Evolutionary conservation across 805 yeast genomes (phyloP), one percentile per base, ranked within the genome.

Genomic region (Metschnikowia amazonensis): DNA sequence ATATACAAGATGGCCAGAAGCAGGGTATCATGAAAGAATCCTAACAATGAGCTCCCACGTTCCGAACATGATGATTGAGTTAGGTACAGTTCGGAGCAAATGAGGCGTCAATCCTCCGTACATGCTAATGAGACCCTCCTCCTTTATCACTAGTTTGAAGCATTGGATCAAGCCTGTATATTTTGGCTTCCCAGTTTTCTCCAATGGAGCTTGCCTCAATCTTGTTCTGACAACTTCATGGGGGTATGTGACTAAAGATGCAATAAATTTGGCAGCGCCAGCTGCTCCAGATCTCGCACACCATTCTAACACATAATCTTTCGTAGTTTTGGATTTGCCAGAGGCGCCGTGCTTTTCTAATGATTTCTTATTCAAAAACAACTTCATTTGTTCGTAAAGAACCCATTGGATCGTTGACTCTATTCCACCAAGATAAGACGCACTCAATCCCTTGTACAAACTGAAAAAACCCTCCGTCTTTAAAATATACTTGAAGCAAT

Each of bases 101-200:
- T 94, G 99, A 3, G 99, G 97, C 1, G 99, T 94, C 58, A 94
- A 74, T 0, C 99, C 99, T 45, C 99, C 97, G 63, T 94, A 94
- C 89, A 94, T 86, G 10, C 96, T 85, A 6, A 77, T 83, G 43
- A 92, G 66, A 1, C 99, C 99, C 68, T 94, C 99, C 60, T 94
- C 97, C 58, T 84, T 86, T 14, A 89, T 69, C n/a, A 94, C 81
- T 25, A 89, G 71, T 59, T 74, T 81, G 72, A 94, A 90, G 58
- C 96, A 87, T 66, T 89, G 96, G 5, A 89, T 62, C 42, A 94
- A 72, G 0, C 99, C 98, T 0, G 89, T 84, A 63, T 94, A 94
- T 65, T 92, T 94, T 14, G 86, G 86, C 56, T 75, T 76, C 1
- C 96, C 96, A 47, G 84, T 79, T 34, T 81, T 80, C 48, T 75